phyloP scores from a whole-genome alignment of 805 yeast genomes.

The Grigorovia humatica region DNA sequence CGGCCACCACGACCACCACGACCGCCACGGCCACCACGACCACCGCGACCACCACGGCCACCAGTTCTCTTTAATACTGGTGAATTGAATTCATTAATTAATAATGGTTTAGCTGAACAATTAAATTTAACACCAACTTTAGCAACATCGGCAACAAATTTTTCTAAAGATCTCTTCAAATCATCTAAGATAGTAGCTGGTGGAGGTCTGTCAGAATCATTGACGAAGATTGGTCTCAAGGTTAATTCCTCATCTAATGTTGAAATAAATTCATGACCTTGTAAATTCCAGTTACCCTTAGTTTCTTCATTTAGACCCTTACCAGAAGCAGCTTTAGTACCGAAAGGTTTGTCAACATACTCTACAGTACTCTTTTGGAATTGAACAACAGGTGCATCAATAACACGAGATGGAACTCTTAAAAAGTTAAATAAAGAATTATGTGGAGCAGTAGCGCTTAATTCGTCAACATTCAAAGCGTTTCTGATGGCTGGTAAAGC shows the following conservation, averaged over 20 bases:
- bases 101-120: constrained; percentile 7
- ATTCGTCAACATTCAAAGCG: constrained; percentile 8
- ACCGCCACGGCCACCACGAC: constrained; percentile 7
- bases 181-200: constrained; percentile 8
- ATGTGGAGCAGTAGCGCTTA: constrained; percentile 5
- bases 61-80: constrained; percentile 5
- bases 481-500: constrained; percentile 13
- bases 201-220: constrained; percentile 8
- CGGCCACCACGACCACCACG: constrained; percentile 14
- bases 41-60: constrained; percentile 7
- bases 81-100: constrained; percentile 11
- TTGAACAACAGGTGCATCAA: constrained; percentile 18
- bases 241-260: constrained; percentile 5
- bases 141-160: constrained; percentile 10
- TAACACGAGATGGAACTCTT: constrained; percentile 17
- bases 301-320: constrained; percentile 8
- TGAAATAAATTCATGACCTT: constrained; percentile 10
- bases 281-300: constrained; percentile 17
- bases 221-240: constrained; percentile 12
- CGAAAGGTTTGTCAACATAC: constrained; percentile 11
- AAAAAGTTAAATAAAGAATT: constrained; percentile 8
- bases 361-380: constrained; percentile 6
- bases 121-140: constrained; percentile 13
- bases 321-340: constrained; percentile 3
- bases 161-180: constrained; percentile 5